Percentiles rank a stretch among this genome's conserved stretches.
These are phyloP conservation scores for Xylaria venustula DNA, from an alignment of 495 filamentous ascomycete genomes.

Conservation along the genomic window DNA sequence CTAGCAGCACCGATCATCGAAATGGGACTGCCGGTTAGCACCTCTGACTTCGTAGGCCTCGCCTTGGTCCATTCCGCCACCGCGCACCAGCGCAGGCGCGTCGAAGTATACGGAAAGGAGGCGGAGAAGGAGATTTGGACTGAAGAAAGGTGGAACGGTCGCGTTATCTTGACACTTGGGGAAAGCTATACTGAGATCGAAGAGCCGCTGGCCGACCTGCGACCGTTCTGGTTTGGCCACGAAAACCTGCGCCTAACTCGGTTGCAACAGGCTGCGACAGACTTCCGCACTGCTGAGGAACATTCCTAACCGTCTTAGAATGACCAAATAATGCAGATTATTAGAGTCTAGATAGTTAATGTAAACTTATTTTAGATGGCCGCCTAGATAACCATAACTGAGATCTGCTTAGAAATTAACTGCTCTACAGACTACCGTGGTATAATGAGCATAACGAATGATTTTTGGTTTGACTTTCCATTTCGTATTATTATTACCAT, in stretches of 20 bases:
- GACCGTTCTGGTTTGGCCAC: conserved; percentile 27
- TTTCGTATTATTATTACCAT: no score
- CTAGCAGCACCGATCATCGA: conserved; percentile 26
- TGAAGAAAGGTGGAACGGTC: conserved; percentile 31
- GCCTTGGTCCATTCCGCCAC: conserved; percentile 33
- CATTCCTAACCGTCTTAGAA: background rate
- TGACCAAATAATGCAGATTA: no score
- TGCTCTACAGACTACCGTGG: no score
- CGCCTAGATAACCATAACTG: no score
- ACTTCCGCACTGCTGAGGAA: background rate
- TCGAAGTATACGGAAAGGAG: conserved; percentile 27
- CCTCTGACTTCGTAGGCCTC: conserved; percentile 26
- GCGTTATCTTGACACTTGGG: conserved; percentile 31
- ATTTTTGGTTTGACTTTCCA: no score
- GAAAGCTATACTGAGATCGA: conserved; percentile 35
- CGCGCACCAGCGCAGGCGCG: conserved; percentile 19
- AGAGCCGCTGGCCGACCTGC: conserved; percentile 24
- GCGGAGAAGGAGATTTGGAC: background rate
- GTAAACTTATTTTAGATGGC: no score
- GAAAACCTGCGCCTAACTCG: conserved; percentile 20
- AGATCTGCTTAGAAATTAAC: no score
- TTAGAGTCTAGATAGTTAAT: no score
- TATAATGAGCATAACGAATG: no score
- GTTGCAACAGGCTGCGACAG: conserved; percentile 26
- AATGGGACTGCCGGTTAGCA: conserved; percentile 27